phyloP scores from a whole-genome alignment of 2,329 filamentous ascomycete genomes.

The Aspergillus clavatus region DNA sequence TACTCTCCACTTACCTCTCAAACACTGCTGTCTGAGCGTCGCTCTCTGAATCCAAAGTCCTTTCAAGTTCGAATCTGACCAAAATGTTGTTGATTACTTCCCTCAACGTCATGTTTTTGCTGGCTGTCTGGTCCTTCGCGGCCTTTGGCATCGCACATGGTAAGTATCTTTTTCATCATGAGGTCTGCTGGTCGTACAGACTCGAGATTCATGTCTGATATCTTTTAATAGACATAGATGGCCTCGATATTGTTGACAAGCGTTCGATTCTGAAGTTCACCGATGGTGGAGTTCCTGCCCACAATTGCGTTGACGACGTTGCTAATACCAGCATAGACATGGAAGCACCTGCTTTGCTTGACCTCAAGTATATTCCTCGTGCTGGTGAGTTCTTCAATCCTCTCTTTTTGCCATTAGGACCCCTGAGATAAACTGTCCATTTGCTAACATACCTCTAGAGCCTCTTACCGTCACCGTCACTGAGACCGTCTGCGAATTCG shows the following conservation, averaged over 20 bases:
- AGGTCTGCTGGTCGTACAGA: neutral
- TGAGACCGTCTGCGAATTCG: slow-evolving; percentile 16
- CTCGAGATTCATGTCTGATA: neutral
- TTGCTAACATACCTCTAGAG: slow-evolving; percentile 1
- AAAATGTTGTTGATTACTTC: slow-evolving; percentile 10
- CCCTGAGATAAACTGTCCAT: neutral
- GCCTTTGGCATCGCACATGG: slow-evolving; percentile 12
- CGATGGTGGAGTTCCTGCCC: neutral
- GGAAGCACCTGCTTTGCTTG: neutral
- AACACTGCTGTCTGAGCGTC: neutral
- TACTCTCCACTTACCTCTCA: neutral
- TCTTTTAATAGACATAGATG: neutral
- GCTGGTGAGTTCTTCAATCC: neutral
- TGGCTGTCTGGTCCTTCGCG: slow-evolving; percentile 20
- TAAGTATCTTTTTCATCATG: slow-evolving; percentile 12
- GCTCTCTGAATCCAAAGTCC: neutral
- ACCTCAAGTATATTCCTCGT: neutral
- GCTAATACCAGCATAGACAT: neutral
- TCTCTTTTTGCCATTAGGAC: slow-evolving; percentile 7
- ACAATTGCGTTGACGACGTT: neutral
- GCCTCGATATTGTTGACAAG: neutral
- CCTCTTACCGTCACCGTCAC: slow-evolving; percentile 20
- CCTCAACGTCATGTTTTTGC: slow-evolving; percentile 15
- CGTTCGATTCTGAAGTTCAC: neutral
- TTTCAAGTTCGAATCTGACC: neutral